Conservation (phyloP, 2,329 filamentous ascomycete species). For the Huntiella decipiens region DNA sequence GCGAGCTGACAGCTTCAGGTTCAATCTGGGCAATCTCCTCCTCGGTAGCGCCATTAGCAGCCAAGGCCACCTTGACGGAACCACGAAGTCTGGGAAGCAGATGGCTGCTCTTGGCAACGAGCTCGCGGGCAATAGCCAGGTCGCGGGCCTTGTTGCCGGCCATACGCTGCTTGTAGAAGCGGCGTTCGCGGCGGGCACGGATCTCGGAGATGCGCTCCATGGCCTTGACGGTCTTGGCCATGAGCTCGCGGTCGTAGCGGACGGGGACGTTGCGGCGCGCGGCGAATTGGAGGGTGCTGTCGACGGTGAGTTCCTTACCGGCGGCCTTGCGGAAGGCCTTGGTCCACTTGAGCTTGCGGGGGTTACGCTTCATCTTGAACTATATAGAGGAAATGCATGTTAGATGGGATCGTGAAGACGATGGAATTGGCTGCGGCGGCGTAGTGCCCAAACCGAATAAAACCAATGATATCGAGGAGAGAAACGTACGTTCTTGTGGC, state of each 20-base stretch:
- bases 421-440: neutral
- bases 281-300: conserved; percentile 81
- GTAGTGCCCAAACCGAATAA: no score
- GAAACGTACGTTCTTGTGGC: conserved; percentile 35
- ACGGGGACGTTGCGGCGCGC: conserved; percentile 85
- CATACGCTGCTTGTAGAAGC: conserved; percentile 90
- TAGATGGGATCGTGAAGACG: neutral
- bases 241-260: conserved; percentile 86
- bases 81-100: conserved; percentile 57
- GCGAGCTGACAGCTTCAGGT: conserved; percentile 19
- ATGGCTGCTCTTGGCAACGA: conserved; percentile 84
- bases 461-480: no score
- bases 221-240: conserved; percentile 70
- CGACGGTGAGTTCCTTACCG: conserved; percentile 79
- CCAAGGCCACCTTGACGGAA: conserved; percentile 40
- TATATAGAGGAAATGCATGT: conserved; percentile 15
- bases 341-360: conserved; percentile 91
- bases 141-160: conserved; percentile 72
- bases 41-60: conserved; percentile 30
- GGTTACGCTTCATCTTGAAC: conserved; percentile 98
- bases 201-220: conserved; percentile 88
- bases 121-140: conserved; percentile 60
- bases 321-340: conserved; percentile 70
- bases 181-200: conserved; percentile 60
- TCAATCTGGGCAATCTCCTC: conserved; percentile 31